A percentile compares a stretch with the other conserved stretches of the same genome.
phyloP scores from a whole-genome alignment of 495 filamentous ascomycete species.

The Penicillium turbatum region DNA sequence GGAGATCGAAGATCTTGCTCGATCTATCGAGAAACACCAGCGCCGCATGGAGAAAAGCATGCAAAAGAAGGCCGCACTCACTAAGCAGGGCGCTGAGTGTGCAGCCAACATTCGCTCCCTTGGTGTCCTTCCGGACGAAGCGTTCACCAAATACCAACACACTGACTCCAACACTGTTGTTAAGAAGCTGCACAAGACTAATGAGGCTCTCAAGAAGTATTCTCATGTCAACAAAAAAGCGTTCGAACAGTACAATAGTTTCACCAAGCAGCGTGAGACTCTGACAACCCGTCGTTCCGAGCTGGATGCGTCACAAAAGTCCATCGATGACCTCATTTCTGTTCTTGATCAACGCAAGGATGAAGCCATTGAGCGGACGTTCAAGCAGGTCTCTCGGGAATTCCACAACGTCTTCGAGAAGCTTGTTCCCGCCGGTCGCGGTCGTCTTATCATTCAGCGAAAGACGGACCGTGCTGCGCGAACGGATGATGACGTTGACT shows the following conservation, averaged over 20 bases:
- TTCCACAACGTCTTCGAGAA: constrained; percentile 91
- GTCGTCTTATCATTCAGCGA: constrained; percentile 88
- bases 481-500: constrained; percentile 63
- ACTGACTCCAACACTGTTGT: constrained; percentile 73
- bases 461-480: constrained; percentile 67
- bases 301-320: constrained; percentile 73
- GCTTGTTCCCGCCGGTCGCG: constrained; percentile 89
- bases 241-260: constrained; percentile 97
- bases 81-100: constrained; percentile 70
- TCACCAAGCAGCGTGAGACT: constrained; percentile 83
- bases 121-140: constrained; percentile 89
- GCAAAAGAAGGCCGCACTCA: constrained; percentile 74
- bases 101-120: constrained; percentile 86
- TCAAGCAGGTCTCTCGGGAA: constrained; percentile 92
- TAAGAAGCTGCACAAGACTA: constrained; percentile 86
- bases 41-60: constrained; percentile 90
- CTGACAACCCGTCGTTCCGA: constrained; percentile 78
- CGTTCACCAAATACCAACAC: constrained; percentile 84
- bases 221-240: constrained; percentile 99
- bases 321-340: constrained; percentile 82
- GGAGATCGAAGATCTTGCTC: constrained; percentile 68
- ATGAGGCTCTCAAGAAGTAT: constrained; percentile 92
- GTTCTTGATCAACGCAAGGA: constrained; percentile 95
- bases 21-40: constrained; percentile 79
- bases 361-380: constrained; percentile 88